Base-by-base conservation (phyloP, 441 rosid genomes). In the Syzygium malaccense region DNA sequence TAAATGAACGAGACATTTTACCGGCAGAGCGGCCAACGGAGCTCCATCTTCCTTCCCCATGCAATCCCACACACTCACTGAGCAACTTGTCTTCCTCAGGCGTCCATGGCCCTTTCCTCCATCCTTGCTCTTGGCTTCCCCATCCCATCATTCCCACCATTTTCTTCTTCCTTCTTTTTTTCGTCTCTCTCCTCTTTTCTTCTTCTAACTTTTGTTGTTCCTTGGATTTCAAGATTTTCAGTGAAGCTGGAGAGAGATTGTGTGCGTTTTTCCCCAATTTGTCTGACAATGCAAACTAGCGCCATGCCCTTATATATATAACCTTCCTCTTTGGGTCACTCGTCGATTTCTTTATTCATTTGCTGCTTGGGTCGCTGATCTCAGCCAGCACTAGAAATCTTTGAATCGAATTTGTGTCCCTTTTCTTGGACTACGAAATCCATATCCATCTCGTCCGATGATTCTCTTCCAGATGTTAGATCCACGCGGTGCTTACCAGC, bases 51-150 rank as follows among this genome's bases (percentile, higher is more conserved):
- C 98, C 97, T 66, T 95, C 97, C 49, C 98, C 98, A 90, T 94
- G 92, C 83, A 89, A 85, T 60, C 89, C 91, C 23, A 96, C 94
- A 92, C 94, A 91, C 88, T 94, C 94, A 12, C 54, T 85, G 5
- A 96, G 94, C 89, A 96, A 87, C 90, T 92, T 94, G 86, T 96
- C 98, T 87, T 95, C 99, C 90, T 94, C 93, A 55, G 95, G 92
- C 89, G 97, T 95, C 98, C 99, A 95, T 78, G 98, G 99, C 57
- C 98, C 98, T 64, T 96, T 96, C 92, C 96, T 94, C 95, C 95
- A 96, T 28, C 92, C 96, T 92, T 93, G 91, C 28, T 88, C 92
- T 64, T 85, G 89, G 88, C 84, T 86, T 88, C 90, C 94, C 97
- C 97, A 93, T 89, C 91, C 89, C 92, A 90, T 91, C 93, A 92